Evolutionary conservation across 495 filamentous ascomycete genomes (phyloP).

Genomic region (Acidomyces sp.): DNA sequence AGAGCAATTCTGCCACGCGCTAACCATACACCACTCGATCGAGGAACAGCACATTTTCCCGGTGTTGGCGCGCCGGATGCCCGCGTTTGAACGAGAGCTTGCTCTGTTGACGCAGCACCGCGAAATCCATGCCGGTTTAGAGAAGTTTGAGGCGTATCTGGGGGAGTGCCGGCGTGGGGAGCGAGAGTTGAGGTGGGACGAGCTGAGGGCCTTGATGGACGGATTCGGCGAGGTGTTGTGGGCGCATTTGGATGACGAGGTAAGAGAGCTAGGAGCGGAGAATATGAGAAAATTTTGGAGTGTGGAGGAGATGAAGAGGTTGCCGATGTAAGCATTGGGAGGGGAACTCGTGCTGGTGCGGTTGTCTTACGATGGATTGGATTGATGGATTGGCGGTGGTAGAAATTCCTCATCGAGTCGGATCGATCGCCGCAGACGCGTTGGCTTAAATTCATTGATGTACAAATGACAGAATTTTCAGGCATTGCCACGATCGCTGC

Average conservation of each 20-base stretch:
- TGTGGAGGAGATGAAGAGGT: slow-evolving; percentile 54
- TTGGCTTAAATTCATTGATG: too few species aligned
- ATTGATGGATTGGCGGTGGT: too few species aligned
- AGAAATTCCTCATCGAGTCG: too few species aligned
- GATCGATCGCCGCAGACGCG: too few species aligned
- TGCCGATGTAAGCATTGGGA: slow-evolving; percentile 62
- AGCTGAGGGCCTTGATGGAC: slow-evolving; percentile 59
- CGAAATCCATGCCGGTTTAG: slow-evolving; percentile 70
- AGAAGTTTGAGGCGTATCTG: slow-evolving; percentile 57
- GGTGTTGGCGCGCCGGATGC: slow-evolving; percentile 63
- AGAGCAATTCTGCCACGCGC: slow-evolving; percentile 50
- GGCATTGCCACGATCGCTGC: too few species aligned
- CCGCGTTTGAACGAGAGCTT: slow-evolving; percentile 54
- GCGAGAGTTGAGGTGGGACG: slow-evolving; percentile 51
- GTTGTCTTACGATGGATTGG: too few species aligned
- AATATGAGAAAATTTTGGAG: slow-evolving; percentile 84
- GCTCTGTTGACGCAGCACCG: slow-evolving; percentile 67
- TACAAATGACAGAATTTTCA: too few species aligned
- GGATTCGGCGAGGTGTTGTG: slow-evolving; percentile 36
- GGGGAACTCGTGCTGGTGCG: too few species aligned
- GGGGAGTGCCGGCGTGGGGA: slow-evolving; percentile 49
- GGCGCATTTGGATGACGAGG: slow-evolving; percentile 33
- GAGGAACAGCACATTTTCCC: slow-evolving; percentile 80
- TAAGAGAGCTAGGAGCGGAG: slow-evolving; percentile 40
- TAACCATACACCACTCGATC: slow-evolving; percentile 68